These are phyloP conservation scores for Camelina neglecta DNA, from an alignment of 345 rosid genomes.

Conservation along the genomic window DNA sequence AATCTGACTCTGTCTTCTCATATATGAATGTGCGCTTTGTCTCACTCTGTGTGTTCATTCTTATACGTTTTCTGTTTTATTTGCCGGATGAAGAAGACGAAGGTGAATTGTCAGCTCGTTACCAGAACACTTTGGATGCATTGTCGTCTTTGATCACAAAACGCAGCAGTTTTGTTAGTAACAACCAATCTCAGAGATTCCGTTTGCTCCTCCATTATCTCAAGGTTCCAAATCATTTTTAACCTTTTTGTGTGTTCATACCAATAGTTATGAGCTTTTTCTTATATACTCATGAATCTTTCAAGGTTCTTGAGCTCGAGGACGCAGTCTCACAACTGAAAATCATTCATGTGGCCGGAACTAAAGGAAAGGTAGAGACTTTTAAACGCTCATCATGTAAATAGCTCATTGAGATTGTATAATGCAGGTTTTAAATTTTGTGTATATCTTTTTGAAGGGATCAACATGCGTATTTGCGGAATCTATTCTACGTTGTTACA, in stretches of 20 bases:
- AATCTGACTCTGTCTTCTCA: neutral
- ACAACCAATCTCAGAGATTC: constrained; percentile 65
- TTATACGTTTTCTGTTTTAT: constrained; percentile 9
- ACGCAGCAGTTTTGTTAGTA: constrained; percentile 70
- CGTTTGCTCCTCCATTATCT: constrained; percentile 76
- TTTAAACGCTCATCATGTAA: constrained; percentile 5
- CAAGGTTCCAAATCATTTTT: constrained; percentile 50
- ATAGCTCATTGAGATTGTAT: neutral
- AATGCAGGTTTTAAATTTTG: neutral
- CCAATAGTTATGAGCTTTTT: constrained; percentile 7
- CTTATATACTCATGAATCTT: constrained; percentile 25
- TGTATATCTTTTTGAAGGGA: constrained; percentile 55
- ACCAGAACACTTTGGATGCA: constrained; percentile 72
- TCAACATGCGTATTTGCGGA: constrained; percentile 90
- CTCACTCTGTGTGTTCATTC: neutral
- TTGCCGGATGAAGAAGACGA: constrained; percentile 39
- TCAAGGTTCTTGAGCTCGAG: constrained; percentile 76
- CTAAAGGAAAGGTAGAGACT: constrained; percentile 86
- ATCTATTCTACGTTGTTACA: constrained; percentile 79
- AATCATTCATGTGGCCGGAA: constrained; percentile 94
- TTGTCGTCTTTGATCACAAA: constrained; percentile 85
- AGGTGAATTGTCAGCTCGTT: constrained; percentile 49
- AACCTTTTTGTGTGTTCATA: neutral
- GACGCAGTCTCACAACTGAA: constrained; percentile 75
- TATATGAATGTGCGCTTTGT: neutral